Evolutionary conservation across 2,329 filamentous ascomycete genomes (phyloP).

Genomic region (Sporothrix pallida): DNA sequence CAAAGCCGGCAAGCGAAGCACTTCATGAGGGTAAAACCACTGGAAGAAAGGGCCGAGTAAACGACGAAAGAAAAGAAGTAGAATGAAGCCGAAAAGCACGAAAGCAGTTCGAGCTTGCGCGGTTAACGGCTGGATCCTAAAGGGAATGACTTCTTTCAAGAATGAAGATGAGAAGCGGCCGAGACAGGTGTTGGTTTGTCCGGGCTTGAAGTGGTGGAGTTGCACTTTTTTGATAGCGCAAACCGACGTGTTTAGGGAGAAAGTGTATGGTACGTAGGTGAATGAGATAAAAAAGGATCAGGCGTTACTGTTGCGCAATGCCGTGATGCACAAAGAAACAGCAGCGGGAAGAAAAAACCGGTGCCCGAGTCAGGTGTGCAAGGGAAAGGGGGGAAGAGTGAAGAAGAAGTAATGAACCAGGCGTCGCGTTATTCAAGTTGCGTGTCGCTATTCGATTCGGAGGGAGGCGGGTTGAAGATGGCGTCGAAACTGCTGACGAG

Average conservation of each 20-base stretch:
- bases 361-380: neutral
- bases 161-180: neutral
- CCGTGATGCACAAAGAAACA: constrained; percentile 12
- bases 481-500: constrained; percentile 30
- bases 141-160: neutral
- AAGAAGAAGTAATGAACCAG: neutral
- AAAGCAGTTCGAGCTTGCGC: constrained; percentile 6
- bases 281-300: neutral
- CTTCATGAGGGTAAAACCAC: constrained; percentile 27
- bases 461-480: constrained; percentile 22
- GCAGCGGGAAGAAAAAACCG: neutral
- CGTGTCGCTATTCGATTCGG: constrained; percentile 4
- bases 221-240: neutral
- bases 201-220: neutral
- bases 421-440: constrained; percentile 5
- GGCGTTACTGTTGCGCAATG: constrained; percentile 4
- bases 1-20: neutral
- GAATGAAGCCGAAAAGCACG: neutral
- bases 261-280: neutral
- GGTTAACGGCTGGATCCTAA: neutral
- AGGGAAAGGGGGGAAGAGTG: neutral
- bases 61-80: neutral
- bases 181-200: neutral
- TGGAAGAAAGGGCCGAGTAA: neutral
- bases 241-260: neutral